Conservation (phyloP, 1,284 basidiomycete species). For the Phellopilus nigrolimitatus region DNA sequence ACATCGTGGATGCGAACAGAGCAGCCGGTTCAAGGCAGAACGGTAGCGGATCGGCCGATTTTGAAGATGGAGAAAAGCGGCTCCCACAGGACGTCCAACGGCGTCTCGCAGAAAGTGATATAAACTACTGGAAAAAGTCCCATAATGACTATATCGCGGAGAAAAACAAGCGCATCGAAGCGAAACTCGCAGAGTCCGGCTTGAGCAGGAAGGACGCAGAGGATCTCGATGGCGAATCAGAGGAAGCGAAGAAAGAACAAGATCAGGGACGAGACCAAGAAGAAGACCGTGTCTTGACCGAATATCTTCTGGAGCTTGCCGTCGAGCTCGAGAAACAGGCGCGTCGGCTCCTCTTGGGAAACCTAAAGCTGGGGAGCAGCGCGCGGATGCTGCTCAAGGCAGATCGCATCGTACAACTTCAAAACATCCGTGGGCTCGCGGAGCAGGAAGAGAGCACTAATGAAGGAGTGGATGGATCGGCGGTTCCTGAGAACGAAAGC, state of each 20-base stretch:
- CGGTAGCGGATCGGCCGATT: not conserved
- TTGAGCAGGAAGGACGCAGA: not conserved
- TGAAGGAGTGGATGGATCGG: not conserved
- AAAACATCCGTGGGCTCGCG: slow-evolving; percentile 18
- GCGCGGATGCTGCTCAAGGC: slow-evolving; percentile 19
- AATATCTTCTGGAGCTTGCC: slow-evolving; percentile 19
- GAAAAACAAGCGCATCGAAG: slow-evolving; percentile 10
- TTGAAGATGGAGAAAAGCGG: slow-evolving; percentile 3
- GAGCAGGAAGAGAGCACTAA: not conserved
- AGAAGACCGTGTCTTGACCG: slow-evolving; percentile 17
- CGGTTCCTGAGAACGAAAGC: not conserved
- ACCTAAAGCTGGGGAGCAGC: slow-evolving; percentile 12
- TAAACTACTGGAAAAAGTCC: not conserved
- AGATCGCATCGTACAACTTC: slow-evolving; percentile 20
- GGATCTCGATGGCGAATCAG: not conserved
- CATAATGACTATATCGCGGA: slow-evolving; percentile 8
- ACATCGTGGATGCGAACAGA: not conserved
- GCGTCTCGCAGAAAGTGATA: not conserved
- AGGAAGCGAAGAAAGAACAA: not conserved
- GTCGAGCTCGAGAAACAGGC: slow-evolving; percentile 20
- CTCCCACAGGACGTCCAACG: slow-evolving; percentile 4
- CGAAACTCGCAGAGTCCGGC: not conserved
- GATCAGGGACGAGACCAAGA: slow-evolving; percentile 5
- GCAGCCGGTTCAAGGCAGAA: not conserved
- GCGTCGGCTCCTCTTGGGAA: slow-evolving; percentile 15